Evolutionary conservation across 1,139 yeast species (phyloP).

Genomic region (Hemisphaericaspora xylanilytica): DNA sequence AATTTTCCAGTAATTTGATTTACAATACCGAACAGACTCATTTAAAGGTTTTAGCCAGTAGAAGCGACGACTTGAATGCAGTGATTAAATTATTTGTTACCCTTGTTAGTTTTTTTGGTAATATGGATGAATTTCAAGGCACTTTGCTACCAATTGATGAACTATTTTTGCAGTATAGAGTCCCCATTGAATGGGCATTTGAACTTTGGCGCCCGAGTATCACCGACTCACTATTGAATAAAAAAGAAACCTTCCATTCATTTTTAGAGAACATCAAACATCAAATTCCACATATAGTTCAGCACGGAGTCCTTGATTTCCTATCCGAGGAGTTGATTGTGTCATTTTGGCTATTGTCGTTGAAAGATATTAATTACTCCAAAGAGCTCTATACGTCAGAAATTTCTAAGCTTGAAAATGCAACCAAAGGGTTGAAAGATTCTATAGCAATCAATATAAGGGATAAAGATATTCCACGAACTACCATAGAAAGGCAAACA

Average conservation of each 20-base stretch:
- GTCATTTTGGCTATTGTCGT: slow-evolving; percentile 70
- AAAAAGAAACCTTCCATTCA: slow-evolving; percentile 10
- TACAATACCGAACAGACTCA: slow-evolving; percentile 47
- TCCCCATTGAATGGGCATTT: slow-evolving; percentile 70
- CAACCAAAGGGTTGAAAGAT: slow-evolving; percentile 32
- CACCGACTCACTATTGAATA: slow-evolving; percentile 4
- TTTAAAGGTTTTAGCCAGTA: slow-evolving; percentile 68
- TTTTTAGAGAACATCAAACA: slow-evolving; percentile 17
- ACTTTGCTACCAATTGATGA: slow-evolving; percentile 45
- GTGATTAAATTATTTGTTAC: slow-evolving; percentile 66
- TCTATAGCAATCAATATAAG: slow-evolving; percentile 27
- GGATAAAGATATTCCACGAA: slow-evolving; percentile 28
- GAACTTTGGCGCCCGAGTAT: slow-evolving; percentile 66
- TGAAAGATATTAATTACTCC: slow-evolving; percentile 71
- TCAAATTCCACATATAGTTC: slow-evolving; percentile 7
- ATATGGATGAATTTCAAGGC: slow-evolving; percentile 30
- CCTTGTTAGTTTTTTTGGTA: slow-evolving; percentile 52
- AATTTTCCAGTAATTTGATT: slow-evolving; percentile 43
- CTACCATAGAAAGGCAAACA: slow-evolving; percentile 25
- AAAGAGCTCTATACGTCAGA: slow-evolving; percentile 52
- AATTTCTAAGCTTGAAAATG: slow-evolving; percentile 34
- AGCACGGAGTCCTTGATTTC: slow-evolving; percentile 16
- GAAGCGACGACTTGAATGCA: slow-evolving; percentile 68
- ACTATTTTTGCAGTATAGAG: slow-evolving; percentile 47
- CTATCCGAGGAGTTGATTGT: slow-evolving; percentile 50